Evolutionary conservation across 371 early-diverging fungal genomes (phyloP).

Genomic region (Saksenaea vasiformis): DNA sequence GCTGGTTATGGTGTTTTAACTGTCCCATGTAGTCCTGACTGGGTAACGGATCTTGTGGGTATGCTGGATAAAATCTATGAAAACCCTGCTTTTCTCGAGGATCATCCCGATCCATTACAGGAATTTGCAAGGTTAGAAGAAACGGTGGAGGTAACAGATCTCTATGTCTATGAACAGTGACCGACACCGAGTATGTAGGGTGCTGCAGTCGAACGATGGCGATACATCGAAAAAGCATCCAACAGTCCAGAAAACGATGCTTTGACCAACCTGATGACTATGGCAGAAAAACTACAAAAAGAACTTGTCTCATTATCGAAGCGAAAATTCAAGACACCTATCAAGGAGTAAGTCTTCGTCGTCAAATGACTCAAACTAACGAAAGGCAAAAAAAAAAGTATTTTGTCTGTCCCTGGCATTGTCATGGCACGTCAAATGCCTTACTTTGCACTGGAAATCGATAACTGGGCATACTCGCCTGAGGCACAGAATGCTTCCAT

Average conservation of each 20-base stretch:
- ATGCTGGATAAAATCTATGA: constrained; percentile 55
- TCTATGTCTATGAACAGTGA: neutral
- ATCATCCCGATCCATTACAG: constrained; percentile 40
- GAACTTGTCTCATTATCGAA: constrained; percentile 44
- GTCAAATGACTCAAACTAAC: neutral
- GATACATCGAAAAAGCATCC: constrained; percentile 35
- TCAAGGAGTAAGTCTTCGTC: constrained; percentile 45
- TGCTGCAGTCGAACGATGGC: constrained; percentile 55
- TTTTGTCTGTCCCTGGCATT: constrained; percentile 41
- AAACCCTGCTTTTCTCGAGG: constrained; percentile 46
- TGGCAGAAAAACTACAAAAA: constrained; percentile 51
- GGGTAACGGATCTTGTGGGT: constrained; percentile 39
- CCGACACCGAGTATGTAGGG: constrained; percentile 22
- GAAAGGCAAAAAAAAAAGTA: constrained; percentile 10
- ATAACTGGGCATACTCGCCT: constrained; percentile 50
- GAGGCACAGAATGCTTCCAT: constrained; percentile 48
- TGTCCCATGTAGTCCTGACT: constrained; percentile 36
- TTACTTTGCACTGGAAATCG: constrained; percentile 55
- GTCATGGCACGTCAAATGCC: constrained; percentile 57
- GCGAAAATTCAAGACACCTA: constrained; percentile 40
- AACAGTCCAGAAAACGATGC: constrained; percentile 32
- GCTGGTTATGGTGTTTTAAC: neutral
- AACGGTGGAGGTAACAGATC: constrained; percentile 41
- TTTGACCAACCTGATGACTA: constrained; percentile 32
- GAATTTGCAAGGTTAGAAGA: constrained; percentile 43